phyloP scores from a whole-genome alignment of 2,329 filamentous ascomycete genomes.

The Apiospora aurea region DNA sequence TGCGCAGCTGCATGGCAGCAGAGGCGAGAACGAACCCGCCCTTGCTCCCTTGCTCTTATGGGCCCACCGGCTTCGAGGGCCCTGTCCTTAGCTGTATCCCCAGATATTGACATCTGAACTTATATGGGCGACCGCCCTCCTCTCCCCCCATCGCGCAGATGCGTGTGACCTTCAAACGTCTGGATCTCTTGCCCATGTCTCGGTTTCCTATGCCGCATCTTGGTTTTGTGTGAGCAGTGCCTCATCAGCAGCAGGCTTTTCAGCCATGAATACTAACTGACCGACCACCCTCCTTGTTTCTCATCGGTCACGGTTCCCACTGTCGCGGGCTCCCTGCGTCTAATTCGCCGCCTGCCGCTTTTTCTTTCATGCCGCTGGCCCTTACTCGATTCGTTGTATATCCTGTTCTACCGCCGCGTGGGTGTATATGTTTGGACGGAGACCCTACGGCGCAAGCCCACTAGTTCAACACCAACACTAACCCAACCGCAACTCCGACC shows the following conservation, averaged over 20 bases:
- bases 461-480: background rate
- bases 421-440: constrained; percentile 7
- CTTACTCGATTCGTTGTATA: background rate
- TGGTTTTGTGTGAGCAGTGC: constrained; percentile 35
- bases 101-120: constrained; percentile 4
- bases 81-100: constrained; percentile 11
- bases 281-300: constrained; percentile 23
- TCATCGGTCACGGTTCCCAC: constrained; percentile 11
- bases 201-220: constrained; percentile 6
- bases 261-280: constrained; percentile 35
- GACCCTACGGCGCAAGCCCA: background rate
- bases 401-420: background rate
- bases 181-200: constrained; percentile 9
- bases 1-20: constrained; percentile 3
- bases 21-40: constrained; percentile 9
- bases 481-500: background rate
- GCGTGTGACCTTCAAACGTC: constrained; percentile 15
- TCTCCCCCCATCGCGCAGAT: background rate
- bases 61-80: constrained; percentile 4
- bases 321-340: background rate
- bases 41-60: background rate
- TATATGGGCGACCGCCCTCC: constrained; percentile 19
- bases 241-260: constrained; percentile 34
- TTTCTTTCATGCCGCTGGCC: background rate
- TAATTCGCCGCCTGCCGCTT: constrained; percentile 13